Percentiles rank a stretch among this genome's conserved stretches.
Evolutionary conservation across 129 eudicot species (phyloP).

Genomic region (Cynara cardunculus): DNA sequence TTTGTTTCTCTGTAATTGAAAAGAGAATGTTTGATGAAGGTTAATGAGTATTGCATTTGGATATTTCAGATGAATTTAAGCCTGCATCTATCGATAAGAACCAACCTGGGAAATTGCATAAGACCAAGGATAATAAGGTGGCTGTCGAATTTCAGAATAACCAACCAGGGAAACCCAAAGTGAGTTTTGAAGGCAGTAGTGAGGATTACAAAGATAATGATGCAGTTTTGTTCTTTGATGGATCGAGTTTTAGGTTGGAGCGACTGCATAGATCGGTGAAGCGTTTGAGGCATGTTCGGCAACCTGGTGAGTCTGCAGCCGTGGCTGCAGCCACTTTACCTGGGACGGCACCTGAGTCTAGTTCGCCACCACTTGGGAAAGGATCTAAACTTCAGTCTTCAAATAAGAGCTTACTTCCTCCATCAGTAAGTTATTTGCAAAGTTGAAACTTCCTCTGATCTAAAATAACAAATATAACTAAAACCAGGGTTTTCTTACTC

Average conservation of each 20-base stretch:
- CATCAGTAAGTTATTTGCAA: slow-evolving; percentile 39
- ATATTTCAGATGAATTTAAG: slow-evolving; percentile 73
- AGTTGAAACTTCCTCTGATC: neutral
- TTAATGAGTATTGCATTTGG: neutral
- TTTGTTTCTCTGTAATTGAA: neutral
- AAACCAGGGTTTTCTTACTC: neutral
- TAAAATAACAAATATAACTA: neutral
- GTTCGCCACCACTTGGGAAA: slow-evolving; percentile 61
- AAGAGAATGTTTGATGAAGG: neutral
- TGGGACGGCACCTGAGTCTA: slow-evolving; percentile 36
- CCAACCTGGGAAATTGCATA: slow-evolving; percentile 74
- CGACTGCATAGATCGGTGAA: slow-evolving; percentile 92
- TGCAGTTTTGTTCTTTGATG: slow-evolving; percentile 96
- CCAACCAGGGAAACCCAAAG: slow-evolving; percentile 82
- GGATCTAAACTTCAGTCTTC: slow-evolving; percentile 46
- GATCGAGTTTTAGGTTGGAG: slow-evolving; percentile 72
- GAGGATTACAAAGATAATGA: slow-evolving; percentile 97
- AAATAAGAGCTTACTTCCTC: slow-evolving; percentile 45
- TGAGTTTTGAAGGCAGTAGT: slow-evolving; percentile 68
- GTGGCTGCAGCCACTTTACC: slow-evolving; percentile 30
- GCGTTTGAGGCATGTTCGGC: slow-evolving; percentile 70
- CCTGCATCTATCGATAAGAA: slow-evolving; percentile 94
- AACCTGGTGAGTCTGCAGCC: slow-evolving; percentile 74
- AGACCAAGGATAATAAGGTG: slow-evolving; percentile 78
- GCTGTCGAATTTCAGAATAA: slow-evolving; percentile 83